These are phyloP conservation scores for Amanita pseudoporphyria DNA, from an alignment of 768 basidiomycete species.

Conservation along the genomic window DNA sequence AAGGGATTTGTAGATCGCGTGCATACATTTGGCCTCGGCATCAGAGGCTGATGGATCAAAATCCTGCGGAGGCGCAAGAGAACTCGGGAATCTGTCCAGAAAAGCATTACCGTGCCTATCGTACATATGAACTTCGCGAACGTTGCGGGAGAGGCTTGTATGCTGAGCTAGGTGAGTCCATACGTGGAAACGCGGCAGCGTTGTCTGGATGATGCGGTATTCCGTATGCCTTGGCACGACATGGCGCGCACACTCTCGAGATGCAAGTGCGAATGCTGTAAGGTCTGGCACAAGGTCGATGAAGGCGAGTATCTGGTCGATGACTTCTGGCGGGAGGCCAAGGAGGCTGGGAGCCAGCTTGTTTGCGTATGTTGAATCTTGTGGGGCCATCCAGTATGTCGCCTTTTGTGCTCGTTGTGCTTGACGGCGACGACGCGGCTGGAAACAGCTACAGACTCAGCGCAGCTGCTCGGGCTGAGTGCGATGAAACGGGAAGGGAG, in stretches of 20 bases:
- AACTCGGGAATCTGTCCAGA: slow-evolving; percentile 32
- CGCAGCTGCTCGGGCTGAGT: not conserved
- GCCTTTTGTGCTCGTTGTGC: no score
- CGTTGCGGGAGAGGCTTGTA: slow-evolving; percentile 36
- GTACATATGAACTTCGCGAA: slow-evolving; percentile 37
- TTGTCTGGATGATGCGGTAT: slow-evolving; percentile 39
- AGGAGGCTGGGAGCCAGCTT: slow-evolving; percentile 16
- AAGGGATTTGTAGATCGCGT: slow-evolving; percentile 30
- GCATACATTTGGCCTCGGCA: slow-evolving; percentile 21
- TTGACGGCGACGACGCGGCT: not conserved
- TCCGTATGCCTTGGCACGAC: slow-evolving; percentile 40
- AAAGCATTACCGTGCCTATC: slow-evolving; percentile 25
- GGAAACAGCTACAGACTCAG: not conserved
- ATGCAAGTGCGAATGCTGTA: slow-evolving; percentile 34
- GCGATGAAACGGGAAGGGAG: no score
- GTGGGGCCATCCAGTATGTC: no score
- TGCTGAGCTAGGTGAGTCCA: slow-evolving; percentile 44
- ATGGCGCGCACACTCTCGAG: slow-evolving; percentile 24
- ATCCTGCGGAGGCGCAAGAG: slow-evolving; percentile 20
- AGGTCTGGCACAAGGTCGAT: slow-evolving; percentile 32
- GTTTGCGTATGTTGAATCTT: not conserved
- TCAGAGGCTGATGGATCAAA: slow-evolving; percentile 14
- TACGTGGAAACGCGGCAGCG: slow-evolving; percentile 27
- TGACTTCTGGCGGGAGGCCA: slow-evolving; percentile 35
- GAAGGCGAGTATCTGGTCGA: slow-evolving; percentile 36